Base-by-base conservation (phyloP, 192 early-diverging fungal species). In the Podila horticola region DNA sequence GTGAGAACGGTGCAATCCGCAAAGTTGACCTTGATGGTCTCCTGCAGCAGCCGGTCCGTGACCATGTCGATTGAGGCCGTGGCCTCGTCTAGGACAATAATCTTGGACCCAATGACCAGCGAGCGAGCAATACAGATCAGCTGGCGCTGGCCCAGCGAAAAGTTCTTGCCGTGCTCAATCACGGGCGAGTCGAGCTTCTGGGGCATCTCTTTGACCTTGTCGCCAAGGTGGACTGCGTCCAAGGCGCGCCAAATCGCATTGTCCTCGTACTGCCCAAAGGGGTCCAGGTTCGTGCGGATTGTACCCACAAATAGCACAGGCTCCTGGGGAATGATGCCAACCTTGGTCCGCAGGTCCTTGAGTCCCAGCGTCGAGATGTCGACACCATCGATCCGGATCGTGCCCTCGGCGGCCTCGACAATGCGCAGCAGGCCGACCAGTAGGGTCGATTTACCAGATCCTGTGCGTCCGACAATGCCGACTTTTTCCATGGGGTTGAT, bases 381-480 rank as follows among this genome's bases (percentile, higher is more conserved):
- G 28, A 95, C 73, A 52, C 86, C 89, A 74, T 97, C 96, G 22
- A 97, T 84, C 0, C 70, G 26, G 66, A 97, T 94, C 15, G 65
- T 52, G n/a, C 95, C 94, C 19, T 85, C 66, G 22, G 87, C 62
- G 0, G 90, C 87, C 67, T 94, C 93, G 58, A 95, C 75, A 57
- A 97, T 90, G 20, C 95, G 90, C 61, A 94, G 84, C 30, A 96
- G 81, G 9, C 92, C 88, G 41, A 92, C 84, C 9, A 89, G 84
- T 58, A 96, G 67, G 2, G 90, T 91, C 52, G 89, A 86, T 58
- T 94, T 94, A 36, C 93, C 94, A 3, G 91, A 90, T 31, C 94
- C 94, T 2, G 93, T 93, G 12, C 93, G 84, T 8, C 95, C 95
- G 13, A 95, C 94, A 8, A 97, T 90, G 28, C 94, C 95, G 65